Evolutionary conservation across 768 basidiomycete genomes (phyloP).

Genomic region (Clavaria fumosa): DNA sequence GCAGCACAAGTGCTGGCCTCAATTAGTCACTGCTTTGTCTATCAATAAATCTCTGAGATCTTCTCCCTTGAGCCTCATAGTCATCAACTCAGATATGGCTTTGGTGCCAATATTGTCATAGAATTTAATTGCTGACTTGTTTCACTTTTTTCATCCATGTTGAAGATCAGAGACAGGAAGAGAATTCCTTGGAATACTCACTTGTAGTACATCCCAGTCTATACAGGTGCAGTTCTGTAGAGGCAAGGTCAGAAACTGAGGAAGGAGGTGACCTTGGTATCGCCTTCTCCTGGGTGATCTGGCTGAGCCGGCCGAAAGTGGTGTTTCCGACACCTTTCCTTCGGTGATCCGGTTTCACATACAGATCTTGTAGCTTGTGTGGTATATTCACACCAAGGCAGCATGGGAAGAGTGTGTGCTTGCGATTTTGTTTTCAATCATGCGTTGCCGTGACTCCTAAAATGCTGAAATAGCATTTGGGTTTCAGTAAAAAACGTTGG

Average conservation of each 20-base stretch:
- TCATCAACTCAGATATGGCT: conserved; percentile 75
- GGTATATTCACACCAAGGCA: too few relatives aligned
- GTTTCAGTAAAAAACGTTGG: too few relatives aligned
- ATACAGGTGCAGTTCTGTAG: conserved; percentile 53
- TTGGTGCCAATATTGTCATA: conserved; percentile 75
- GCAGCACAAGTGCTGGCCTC: too few relatives aligned
- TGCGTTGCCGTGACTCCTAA: too few relatives aligned
- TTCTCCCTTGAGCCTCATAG: conserved; percentile 63
- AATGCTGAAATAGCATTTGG: too few relatives aligned
- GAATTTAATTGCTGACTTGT: conserved; percentile 80
- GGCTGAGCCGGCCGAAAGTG: conserved; percentile 73
- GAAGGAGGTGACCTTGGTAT: conserved; percentile 11
- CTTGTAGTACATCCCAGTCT: conserved; percentile 76
- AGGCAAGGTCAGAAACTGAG: too few relatives aligned
- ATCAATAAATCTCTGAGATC: too few relatives aligned
- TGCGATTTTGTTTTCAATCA: too few relatives aligned
- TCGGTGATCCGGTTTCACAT: conserved; percentile 63
- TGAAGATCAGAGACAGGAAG: not conserved
- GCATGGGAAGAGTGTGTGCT: too few relatives aligned
- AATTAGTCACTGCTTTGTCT: too few relatives aligned
- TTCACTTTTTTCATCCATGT: conserved; percentile 58
- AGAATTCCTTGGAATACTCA: conserved; percentile 23
- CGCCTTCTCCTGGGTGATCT: conserved; percentile 78
- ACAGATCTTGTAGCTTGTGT: conserved; percentile 93
- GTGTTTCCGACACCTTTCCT: conserved; percentile 73